Evolutionary conservation across 805 yeast genomes (phyloP).

Genomic region (Saccharomycopsis guyanensis): DNA sequence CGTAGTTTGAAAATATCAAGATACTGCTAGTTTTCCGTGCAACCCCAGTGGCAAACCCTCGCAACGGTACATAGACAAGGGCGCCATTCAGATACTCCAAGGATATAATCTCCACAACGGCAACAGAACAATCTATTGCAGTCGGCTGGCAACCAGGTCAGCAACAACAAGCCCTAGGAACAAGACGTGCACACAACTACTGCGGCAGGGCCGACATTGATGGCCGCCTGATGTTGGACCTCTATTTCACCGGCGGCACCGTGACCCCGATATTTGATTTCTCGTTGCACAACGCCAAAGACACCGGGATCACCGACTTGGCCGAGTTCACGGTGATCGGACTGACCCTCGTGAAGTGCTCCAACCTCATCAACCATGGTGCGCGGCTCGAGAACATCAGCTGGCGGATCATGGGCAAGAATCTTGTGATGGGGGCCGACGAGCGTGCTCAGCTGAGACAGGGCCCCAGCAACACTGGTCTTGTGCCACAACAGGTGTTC

Average conservation of each 20-base stretch:
- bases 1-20: background rate
- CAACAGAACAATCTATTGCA: too few species aligned
- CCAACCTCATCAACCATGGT: constrained; percentile 18
- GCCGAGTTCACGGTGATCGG: constrained; percentile 18
- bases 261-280: constrained; percentile 18
- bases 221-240: background rate
- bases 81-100: too few species aligned
- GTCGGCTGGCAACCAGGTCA: too few species aligned
- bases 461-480: constrained; percentile 2
- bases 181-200: too few species aligned
- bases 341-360: constrained; percentile 17
- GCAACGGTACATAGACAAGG: too few species aligned
- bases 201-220: too few species aligned
- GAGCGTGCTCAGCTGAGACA: background rate
- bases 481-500: constrained; percentile 8
- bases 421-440: constrained; percentile 10
- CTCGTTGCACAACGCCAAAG: constrained; percentile 10
- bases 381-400: constrained; percentile 21
- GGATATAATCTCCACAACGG: too few species aligned
- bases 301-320: constrained; percentile 14
- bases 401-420: constrained; percentile 22
- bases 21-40: too few species aligned
- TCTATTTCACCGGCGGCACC: background rate
- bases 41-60: too few species aligned
- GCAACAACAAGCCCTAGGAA: too few species aligned